phyloP scores from a whole-genome alignment of 495 filamentous ascomycete species.

The Penicillium paradoxum region DNA sequence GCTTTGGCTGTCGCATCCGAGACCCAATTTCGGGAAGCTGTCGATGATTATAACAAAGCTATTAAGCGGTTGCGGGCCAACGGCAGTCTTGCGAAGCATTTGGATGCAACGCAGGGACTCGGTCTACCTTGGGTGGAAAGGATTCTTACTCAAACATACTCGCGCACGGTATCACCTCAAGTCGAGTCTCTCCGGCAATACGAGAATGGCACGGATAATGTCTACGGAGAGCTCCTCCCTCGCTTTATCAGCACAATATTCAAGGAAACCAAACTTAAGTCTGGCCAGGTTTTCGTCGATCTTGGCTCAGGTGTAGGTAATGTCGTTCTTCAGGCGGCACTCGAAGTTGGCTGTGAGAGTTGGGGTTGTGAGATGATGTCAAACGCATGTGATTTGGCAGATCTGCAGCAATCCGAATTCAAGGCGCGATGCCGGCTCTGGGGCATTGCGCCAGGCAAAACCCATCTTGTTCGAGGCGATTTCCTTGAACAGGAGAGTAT shows the following conservation, averaged over 20 bases:
- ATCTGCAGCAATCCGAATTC: conserved; percentile 84
- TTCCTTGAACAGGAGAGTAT: conserved; percentile 74
- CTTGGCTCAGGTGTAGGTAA: conserved; percentile 94
- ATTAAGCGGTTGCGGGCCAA: conserved; percentile 54
- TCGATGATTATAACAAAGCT: conserved; percentile 71
- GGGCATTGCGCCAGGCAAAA: conserved; percentile 75
- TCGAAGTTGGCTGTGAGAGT: conserved; percentile 89
- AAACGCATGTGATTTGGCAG: conserved; percentile 77
- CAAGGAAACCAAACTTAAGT: conserved; percentile 69
- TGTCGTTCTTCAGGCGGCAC: conserved; percentile 87
- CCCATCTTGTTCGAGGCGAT: conserved; percentile 77
- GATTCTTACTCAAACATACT: conserved; percentile 84
- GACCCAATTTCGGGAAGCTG: conserved; percentile 59
- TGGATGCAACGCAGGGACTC: conserved; percentile 60
- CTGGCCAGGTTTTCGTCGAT: conserved; percentile 83
- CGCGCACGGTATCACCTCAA: conserved; percentile 83
- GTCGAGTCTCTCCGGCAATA: conserved; percentile 78
- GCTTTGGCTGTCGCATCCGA: conserved; percentile 60
- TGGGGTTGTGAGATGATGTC: conserved; percentile 97
- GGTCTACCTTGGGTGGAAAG: conserved; percentile 66
- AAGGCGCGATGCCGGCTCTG: conserved; percentile 76
- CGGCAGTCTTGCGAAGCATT: conserved; percentile 63
- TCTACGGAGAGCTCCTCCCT: conserved; percentile 89
- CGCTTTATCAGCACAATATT: conserved; percentile 78
- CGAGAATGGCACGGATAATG: conserved; percentile 80